Percentiles rank a stretch among this genome's conserved stretches.
phyloP scores from a whole-genome alignment of 2,329 filamentous ascomycete genomes.

The Talaromyces funiculosus region DNA sequence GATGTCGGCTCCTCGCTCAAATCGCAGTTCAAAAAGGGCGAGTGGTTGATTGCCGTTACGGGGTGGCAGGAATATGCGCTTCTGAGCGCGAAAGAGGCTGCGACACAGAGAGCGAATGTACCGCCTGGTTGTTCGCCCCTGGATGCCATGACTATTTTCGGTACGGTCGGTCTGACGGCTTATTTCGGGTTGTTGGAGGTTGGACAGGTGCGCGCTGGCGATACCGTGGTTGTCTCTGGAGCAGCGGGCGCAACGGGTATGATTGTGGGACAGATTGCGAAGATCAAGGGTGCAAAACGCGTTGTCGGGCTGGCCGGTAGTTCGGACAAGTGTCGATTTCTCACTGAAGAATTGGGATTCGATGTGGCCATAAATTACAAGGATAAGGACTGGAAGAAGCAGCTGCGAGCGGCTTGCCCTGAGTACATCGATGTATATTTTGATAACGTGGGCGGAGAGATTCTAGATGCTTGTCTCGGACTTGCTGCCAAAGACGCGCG shows the following conservation, averaged over 20 bases:
- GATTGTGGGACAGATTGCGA: conserved; percentile 72
- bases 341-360: conserved; percentile 60
- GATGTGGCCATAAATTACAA: conserved; percentile 68
- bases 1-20: conserved; percentile 46
- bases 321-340: conserved; percentile 62
- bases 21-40: conserved; percentile 26
- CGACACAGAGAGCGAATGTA: conserved; percentile 36
- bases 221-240: conserved; percentile 71
- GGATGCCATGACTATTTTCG: conserved; percentile 58
- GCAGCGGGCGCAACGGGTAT: conserved; percentile 74
- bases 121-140: conserved; percentile 47
- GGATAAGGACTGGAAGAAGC: conserved; percentile 53
- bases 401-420: conserved; percentile 56
- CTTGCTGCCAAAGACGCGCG: conserved; percentile 59
- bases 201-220: conserved; percentile 61
- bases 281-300: conserved; percentile 58
- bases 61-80: conserved; percentile 67
- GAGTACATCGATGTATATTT: conserved; percentile 64
- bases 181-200: conserved; percentile 70
- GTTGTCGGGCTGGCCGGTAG: conserved; percentile 63
- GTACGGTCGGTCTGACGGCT: conserved; percentile 66
- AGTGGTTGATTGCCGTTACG: conserved; percentile 47
- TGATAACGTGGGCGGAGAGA: conserved; percentile 69
- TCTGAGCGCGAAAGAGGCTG: conserved; percentile 47
- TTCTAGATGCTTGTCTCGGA: conserved; percentile 59